Evolutionary conservation across 2,329 filamentous ascomycete genomes (phyloP).

Genomic region (Exophiala oligosperma): DNA sequence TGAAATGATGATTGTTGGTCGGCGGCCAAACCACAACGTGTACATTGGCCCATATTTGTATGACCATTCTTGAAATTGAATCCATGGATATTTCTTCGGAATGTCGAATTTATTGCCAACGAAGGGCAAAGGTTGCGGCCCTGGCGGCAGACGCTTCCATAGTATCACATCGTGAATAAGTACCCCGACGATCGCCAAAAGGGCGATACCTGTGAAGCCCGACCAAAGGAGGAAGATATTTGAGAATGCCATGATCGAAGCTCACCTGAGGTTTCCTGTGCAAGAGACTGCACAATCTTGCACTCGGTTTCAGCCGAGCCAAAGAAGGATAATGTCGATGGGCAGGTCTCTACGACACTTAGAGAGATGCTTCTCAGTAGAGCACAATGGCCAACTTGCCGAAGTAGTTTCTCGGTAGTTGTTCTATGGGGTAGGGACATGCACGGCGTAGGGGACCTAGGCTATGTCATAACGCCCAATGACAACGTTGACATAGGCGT

Average conservation of each 20-base stretch:
- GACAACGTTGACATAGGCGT: neutral
- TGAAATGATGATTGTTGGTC: constrained; percentile 37
- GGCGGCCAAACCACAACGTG: constrained; percentile 25
- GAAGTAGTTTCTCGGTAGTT: neutral
- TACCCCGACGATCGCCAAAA: constrained; percentile 14
- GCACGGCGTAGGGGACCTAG: neutral
- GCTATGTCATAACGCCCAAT: neutral
- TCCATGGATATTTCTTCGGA: constrained; percentile 32
- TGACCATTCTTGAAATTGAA: constrained; percentile 38
- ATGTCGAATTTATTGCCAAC: constrained; percentile 36
- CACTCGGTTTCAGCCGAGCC: neutral
- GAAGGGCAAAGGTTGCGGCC: constrained; percentile 33
- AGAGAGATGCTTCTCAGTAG: no score
- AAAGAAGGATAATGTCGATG: neutral
- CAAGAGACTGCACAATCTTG: neutral
- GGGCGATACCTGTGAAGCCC: constrained; percentile 10
- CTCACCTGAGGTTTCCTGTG: neutral
- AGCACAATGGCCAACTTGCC: neutral
- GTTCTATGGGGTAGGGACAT: neutral
- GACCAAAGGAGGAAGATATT: constrained; percentile 19
- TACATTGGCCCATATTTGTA: constrained; percentile 38
- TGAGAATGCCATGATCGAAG: constrained; percentile 15
- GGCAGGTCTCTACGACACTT: neutral
- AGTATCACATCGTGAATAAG: constrained; percentile 25
- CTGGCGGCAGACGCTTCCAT: constrained; percentile 30